These are phyloP conservation scores for Nemania sp. DNA, from an alignment of 2,329 filamentous ascomycete genomes.

Conservation along the genomic window DNA sequence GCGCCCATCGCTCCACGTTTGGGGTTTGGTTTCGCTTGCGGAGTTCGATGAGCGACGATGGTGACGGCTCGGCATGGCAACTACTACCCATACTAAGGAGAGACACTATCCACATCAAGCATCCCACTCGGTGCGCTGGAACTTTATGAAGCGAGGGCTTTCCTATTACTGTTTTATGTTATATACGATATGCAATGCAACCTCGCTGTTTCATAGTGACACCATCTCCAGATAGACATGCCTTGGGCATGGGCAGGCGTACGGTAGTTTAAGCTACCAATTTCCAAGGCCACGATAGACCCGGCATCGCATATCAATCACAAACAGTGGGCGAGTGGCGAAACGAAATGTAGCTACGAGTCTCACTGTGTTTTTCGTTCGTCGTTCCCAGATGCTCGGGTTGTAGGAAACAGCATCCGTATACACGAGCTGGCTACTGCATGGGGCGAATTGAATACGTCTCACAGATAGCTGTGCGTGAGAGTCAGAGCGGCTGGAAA, in stretches of 20 bases:
- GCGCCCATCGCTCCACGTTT: neutral
- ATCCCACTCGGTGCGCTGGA: slow-evolving; percentile 9
- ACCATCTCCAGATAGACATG: neutral
- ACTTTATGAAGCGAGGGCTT: neutral
- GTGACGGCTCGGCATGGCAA: slow-evolving; percentile 15
- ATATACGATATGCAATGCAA: slow-evolving; percentile 18
- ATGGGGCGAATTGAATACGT: neutral
- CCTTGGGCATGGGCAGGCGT: neutral
- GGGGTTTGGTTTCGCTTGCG: neutral
- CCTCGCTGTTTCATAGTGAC: slow-evolving; percentile 7
- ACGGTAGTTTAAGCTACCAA: neutral
- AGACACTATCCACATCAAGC: neutral
- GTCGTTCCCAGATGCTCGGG: neutral
- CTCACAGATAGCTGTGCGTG: neutral
- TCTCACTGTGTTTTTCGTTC: neutral
- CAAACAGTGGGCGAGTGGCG: neutral
- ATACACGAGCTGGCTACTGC: neutral
- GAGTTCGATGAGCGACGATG: neutral
- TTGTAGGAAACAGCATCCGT: neutral
- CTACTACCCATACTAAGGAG: neutral
- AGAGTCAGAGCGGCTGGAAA: neutral
- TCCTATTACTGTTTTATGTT: neutral
- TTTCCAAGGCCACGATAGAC: neutral
- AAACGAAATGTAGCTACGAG: neutral
- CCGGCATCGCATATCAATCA: slow-evolving; percentile 13